Percentiles rank a stretch among this genome's conserved stretches.
phyloP scores from a whole-genome alignment of 257 asterid genomes.

The Thymus quinquecostatus region DNA sequence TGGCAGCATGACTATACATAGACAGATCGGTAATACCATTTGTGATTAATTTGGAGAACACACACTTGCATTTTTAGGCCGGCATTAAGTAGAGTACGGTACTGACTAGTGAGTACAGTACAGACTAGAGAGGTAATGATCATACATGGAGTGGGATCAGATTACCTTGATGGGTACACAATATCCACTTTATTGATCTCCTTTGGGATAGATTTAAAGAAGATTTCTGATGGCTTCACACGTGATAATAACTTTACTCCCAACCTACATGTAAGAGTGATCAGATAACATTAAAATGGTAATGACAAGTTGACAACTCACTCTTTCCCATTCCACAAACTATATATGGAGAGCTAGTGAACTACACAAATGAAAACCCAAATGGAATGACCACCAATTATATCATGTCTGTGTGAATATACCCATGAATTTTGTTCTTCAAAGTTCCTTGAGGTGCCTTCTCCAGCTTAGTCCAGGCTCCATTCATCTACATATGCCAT shows the following conservation, averaged over 20 bases:
- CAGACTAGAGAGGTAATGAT: conserved; percentile 11
- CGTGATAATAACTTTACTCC: conserved; percentile 85
- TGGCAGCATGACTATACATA: not conserved
- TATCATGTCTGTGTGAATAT: conserved; percentile 27
- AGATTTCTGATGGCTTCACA: conserved; percentile 88
- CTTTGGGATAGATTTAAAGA: conserved; percentile 92
- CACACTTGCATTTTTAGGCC: conserved; percentile 1
- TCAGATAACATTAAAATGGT: conserved; percentile 8
- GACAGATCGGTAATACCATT: not conserved
- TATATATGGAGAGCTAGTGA: conserved; percentile 12
- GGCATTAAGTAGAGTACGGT: not conserved
- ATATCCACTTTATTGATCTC: conserved; percentile 66
- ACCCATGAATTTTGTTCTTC: conserved; percentile 89
- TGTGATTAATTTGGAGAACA: not conserved
- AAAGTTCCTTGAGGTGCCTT: conserved; percentile 81
- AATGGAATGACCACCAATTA: conserved; percentile 11
- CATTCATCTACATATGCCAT: conserved; percentile 72
- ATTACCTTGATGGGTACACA: conserved; percentile 78
- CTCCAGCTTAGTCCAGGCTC: conserved; percentile 81
- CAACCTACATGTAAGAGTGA: conserved; percentile 49
- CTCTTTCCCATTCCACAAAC: conserved; percentile 14
- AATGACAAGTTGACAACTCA: conserved; percentile 22
- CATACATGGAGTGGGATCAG: not conserved
- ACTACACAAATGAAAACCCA: conserved; percentile 1
- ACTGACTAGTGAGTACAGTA: not conserved